Conservation (phyloP, 768 basidiomycete species). For the Dioszegia crocea region DNA sequence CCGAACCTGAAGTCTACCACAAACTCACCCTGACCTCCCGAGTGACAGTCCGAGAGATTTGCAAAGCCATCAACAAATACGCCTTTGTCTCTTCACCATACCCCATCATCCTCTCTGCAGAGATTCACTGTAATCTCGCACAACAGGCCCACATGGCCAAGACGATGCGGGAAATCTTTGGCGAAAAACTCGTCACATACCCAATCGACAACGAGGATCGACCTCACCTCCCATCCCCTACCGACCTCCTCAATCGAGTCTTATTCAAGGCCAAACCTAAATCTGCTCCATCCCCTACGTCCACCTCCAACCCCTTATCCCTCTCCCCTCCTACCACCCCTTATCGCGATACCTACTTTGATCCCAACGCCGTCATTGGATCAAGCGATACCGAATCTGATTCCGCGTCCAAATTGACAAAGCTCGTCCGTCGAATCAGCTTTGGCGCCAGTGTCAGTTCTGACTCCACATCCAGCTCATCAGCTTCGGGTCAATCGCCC, state of each 20-base stretch:
- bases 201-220: conserved; percentile 49
- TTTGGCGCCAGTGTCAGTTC: conserved; percentile 7
- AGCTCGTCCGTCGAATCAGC: conserved; percentile 30
- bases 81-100: conserved; percentile 86
- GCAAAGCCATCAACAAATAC: conserved; percentile 78
- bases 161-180: conserved; percentile 67
- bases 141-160: conserved; percentile 75
- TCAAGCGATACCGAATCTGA: conserved; percentile 26
- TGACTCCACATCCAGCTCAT: background rate
- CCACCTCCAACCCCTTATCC: background rate
- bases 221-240: conserved; percentile 72
- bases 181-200: conserved; percentile 56
- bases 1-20: conserved; percentile 80
- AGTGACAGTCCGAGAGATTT: conserved; percentile 73
- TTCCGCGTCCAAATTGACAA: conserved; percentile 17
- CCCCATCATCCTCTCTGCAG: conserved; percentile 87
- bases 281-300: background rate
- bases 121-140: conserved; percentile 73
- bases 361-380: background rate
- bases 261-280: conserved; percentile 65
- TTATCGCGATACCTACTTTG: conserved; percentile 1
- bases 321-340: conserved; percentile 9
- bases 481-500: background rate
- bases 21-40: conserved; percentile 83
- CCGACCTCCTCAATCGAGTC: conserved; percentile 71